Conservation (phyloP, 805 yeast species). For the Myxozyma vanderwaltii region DNA sequence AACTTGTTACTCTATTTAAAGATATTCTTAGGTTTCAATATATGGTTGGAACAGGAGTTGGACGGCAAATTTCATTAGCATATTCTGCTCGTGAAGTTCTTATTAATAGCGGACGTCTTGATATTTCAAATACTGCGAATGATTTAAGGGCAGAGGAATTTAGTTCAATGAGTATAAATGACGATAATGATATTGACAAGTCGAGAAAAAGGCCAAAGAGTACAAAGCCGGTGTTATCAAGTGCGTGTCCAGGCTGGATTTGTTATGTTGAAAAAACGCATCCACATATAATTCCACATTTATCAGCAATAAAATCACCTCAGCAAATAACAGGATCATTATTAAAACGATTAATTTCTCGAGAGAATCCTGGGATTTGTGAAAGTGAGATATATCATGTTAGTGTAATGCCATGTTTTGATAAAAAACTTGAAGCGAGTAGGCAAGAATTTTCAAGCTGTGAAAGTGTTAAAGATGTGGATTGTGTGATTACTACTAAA, state of each 20-base stretch:
- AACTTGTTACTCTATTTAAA: constrained; percentile 59
- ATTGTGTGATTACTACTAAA: constrained; percentile 90
- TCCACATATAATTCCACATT: constrained; percentile 70
- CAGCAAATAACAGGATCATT: constrained; percentile 89
- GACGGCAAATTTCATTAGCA: constrained; percentile 65
- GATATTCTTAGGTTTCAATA: constrained; percentile 66
- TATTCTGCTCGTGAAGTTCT: constrained; percentile 49
- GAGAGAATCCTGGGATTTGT: constrained; percentile 40
- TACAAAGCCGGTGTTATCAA: constrained; percentile 61
- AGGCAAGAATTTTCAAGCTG: constrained; percentile 62
- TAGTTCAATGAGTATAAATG: constrained; percentile 6
- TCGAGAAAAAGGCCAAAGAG: not conserved
- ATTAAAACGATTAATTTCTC: constrained; percentile 55
- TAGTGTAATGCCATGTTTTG: constrained; percentile 95
- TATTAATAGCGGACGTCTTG: constrained; percentile 2
- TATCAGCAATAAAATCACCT: constrained; percentile 81
- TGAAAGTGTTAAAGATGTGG: constrained; percentile 63
- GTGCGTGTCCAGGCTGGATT: constrained; percentile 96
- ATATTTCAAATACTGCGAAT: not conserved
- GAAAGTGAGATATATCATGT: constrained; percentile 66
- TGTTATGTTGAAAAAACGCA: constrained; percentile 95
- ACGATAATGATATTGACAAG: not conserved
- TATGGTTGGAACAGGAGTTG: constrained; percentile 83
- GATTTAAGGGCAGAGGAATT: not conserved
- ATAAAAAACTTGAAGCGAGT: constrained; percentile 92